phyloP scores from a whole-genome alignment of 768 basidiomycete species.

The Trichaptum fuscoviolaceum region DNA sequence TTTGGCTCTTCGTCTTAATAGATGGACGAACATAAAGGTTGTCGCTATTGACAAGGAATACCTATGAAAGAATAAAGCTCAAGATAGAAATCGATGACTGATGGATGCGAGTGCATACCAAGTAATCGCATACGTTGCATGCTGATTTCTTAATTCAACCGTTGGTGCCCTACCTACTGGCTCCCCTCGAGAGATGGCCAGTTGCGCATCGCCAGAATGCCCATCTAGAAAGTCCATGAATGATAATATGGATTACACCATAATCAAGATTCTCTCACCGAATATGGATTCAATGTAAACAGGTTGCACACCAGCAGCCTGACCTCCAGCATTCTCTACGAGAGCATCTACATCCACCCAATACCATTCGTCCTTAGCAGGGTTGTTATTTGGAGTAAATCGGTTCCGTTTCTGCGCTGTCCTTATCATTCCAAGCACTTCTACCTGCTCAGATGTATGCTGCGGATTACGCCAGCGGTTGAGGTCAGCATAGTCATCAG shows the following conservation, averaged over 20 bases:
- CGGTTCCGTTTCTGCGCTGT: slow-evolving; percentile 64
- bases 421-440: slow-evolving; percentile 83
- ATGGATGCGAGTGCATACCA: slow-evolving; percentile 51
- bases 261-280: slow-evolving; percentile 42
- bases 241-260: background rate
- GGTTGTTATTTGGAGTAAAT: slow-evolving; percentile 89
- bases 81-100: slow-evolving; percentile 2
- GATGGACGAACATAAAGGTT: slow-evolving; percentile 69
- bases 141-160: slow-evolving; percentile 88
- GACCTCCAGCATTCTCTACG: slow-evolving; percentile 72
- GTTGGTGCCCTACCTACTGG: slow-evolving; percentile 81
- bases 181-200: slow-evolving; percentile 58
- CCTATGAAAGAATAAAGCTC: slow-evolving; percentile 39
- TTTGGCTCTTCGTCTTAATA: slow-evolving; percentile 49
- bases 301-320: slow-evolving; percentile 68
- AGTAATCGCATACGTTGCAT: slow-evolving; percentile 91
- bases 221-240: slow-evolving; percentile 56
- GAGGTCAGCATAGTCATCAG: slow-evolving; percentile 44
- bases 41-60: slow-evolving; percentile 86
- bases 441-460: slow-evolving; percentile 45
- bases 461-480: background rate
- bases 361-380: slow-evolving; percentile 79
- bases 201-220: slow-evolving; percentile 67
- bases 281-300: slow-evolving; percentile 91
- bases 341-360: slow-evolving; percentile 85